Conservation (phyloP, 169 alveolate species). For the Amoebophrya sp. region DNA sequence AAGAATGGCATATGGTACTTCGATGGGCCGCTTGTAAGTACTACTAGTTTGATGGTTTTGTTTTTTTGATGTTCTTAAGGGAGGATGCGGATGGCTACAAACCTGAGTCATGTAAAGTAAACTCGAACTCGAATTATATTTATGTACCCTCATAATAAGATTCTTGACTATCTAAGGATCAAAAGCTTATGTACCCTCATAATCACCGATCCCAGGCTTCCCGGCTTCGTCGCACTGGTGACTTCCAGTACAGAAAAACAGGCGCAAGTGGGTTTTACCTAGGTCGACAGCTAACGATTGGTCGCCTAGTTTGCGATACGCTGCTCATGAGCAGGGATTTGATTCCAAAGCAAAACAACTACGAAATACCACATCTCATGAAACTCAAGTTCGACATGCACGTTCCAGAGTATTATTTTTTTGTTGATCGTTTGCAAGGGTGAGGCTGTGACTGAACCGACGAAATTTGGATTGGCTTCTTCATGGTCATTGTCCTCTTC, state of each 20-base stretch:
- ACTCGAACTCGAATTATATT: too few relatives aligned
- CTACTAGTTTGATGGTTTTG: background rate
- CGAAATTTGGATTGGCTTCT: background rate
- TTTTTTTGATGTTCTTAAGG: too few relatives aligned
- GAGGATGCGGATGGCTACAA: too few relatives aligned
- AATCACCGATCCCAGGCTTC: background rate
- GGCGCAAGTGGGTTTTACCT: slow-evolving; percentile 34
- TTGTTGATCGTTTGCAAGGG: background rate
- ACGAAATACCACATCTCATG: slow-evolving; percentile 49
- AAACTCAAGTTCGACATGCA: background rate
- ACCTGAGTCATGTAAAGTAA: too few relatives aligned
- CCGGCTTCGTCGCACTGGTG: background rate
- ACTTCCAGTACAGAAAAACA: slow-evolving; percentile 4
- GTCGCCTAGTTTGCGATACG: slow-evolving; percentile 58
- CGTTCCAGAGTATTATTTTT: background rate
- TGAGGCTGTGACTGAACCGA: background rate
- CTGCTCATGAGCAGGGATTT: slow-evolving; percentile 54
- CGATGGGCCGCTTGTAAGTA: slow-evolving; percentile 37
- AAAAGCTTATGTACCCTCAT: background rate
- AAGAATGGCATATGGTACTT: slow-evolving; percentile 43
- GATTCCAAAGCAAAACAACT: slow-evolving; percentile 47
- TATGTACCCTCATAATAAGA: background rate
- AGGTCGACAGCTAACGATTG: slow-evolving; percentile 51
- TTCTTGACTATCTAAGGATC: background rate
- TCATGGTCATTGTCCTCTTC: background rate